Base-by-base conservation (phyloP, 805 yeast genomes). In the Pichia kluyveri region DNA sequence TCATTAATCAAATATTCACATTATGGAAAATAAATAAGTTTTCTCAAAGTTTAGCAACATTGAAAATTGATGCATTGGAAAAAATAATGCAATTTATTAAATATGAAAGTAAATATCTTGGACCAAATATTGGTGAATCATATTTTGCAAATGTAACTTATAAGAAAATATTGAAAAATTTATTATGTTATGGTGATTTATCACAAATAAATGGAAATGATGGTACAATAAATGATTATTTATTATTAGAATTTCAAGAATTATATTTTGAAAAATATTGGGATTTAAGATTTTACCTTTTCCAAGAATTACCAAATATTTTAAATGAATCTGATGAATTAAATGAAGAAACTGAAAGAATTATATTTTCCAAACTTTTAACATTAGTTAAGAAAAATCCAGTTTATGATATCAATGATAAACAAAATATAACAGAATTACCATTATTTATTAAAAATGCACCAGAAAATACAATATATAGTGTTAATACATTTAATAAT, bases 281-380 rank as follows among this genome's bases (percentile, higher is more conserved):
- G 70, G 99, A 91, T 61, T 65, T 91, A 49, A 86, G 89, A 56
- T 87, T 71, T 60, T 85, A 82, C 59, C 82, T 86, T 54, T 79
- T 83, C 59, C 68, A 72, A 38, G 80, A 75, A 54, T 61, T 80
- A 23, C 55, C 50, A 37, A 59, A 61, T 5, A 48, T 57, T 2
- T 11, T 43, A 23, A 5, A 4, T 23, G 26, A 23, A 23, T 23
- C 6, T 17, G 28, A 32, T 14, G 44, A 44, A 18, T 42, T 64
- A 1, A 51, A 54, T 15, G 65, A 61, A 12, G 38, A 41, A 3
- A 37, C 40, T 3, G 51, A 51, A 7, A 48, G 48, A 44, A 27
- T 61, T 5, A 54, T 71, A 8, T 69, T 69, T 48, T 60, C 76
- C 8, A 75, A 73, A 49, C 62, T 63, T 45, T 56, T 69, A 49